A percentile compares a stretch with the other conserved stretches of the same genome.
Conservation (phyloP, 1,284 basidiomycete genomes). For the Marasmius fiardii region DNA sequence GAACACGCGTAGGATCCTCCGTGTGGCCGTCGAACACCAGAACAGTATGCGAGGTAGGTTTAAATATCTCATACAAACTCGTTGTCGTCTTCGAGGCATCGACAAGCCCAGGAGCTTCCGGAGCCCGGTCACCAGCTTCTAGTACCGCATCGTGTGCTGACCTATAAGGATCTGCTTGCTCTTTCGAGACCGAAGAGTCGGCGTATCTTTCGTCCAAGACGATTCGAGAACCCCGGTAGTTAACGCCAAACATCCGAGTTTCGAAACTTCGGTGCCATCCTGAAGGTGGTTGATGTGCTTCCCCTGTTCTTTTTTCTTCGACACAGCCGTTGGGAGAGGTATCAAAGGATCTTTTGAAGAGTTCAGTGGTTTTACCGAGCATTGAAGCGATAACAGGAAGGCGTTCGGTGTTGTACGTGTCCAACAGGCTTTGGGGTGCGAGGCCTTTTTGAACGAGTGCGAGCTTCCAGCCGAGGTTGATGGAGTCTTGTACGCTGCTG, state of each 20-base stretch:
- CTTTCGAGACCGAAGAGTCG: slow-evolving; percentile 18
- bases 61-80: slow-evolving; percentile 24
- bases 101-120: slow-evolving; percentile 26
- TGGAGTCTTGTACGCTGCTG: slow-evolving; percentile 28
- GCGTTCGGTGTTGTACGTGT: slow-evolving; percentile 23
- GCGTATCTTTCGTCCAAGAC: slow-evolving; percentile 6
- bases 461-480: slow-evolving; percentile 36
- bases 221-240: slow-evolving; percentile 29
- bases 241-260: slow-evolving; percentile 25
- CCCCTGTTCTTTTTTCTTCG: slow-evolving; percentile 16
- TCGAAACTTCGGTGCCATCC: slow-evolving; percentile 9
- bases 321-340: no score
- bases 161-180: slow-evolving; percentile 19
- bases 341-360: no score
- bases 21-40: slow-evolving; percentile 17
- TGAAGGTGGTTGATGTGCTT: slow-evolving; percentile 6
- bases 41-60: slow-evolving; percentile 21
- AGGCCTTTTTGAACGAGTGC: slow-evolving; percentile 21
- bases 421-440: slow-evolving; percentile 6
- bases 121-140: slow-evolving; percentile 31
- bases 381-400: slow-evolving; percentile 33
- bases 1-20: not conserved
- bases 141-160: slow-evolving; percentile 14
- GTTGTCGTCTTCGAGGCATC: not conserved
- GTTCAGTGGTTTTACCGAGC: slow-evolving; percentile 9